Percentiles rank a stretch among this genome's conserved stretches.
Conservation (phyloP, 2,329 filamentous ascomycete genomes). For the Colletotrichum sidae region DNA sequence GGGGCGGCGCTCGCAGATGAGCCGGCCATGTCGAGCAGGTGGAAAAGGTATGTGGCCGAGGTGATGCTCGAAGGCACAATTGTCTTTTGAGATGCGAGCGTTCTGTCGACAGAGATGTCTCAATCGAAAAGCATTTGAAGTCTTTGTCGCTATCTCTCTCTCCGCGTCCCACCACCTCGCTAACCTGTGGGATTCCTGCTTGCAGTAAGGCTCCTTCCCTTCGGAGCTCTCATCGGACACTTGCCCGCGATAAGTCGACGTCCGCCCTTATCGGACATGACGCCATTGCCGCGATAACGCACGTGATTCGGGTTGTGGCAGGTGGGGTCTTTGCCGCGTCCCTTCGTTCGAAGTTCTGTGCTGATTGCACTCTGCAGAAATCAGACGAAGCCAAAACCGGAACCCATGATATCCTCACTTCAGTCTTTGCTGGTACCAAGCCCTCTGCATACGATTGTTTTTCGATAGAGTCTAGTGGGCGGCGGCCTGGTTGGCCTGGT, state of each 20-base stretch:
- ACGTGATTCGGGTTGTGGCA: slow-evolving; percentile 12
- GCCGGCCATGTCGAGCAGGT: slow-evolving; percentile 12
- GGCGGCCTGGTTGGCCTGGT: not conserved
- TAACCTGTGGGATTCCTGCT: slow-evolving; percentile 22
- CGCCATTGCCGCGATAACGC: slow-evolving; percentile 14
- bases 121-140: slow-evolving; percentile 1
- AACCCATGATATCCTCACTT: slow-evolving; percentile 4
- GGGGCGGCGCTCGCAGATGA: slow-evolving; percentile 18
- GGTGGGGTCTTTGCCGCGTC: no score
- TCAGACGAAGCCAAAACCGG: slow-evolving; percentile 1
- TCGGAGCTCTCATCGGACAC: slow-evolving; percentile 22
- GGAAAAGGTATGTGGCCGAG: not conserved
- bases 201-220: slow-evolving; percentile 21
- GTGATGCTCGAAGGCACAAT: not conserved
- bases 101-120: not conserved
- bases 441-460: not conserved
- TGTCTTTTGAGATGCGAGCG: not conserved
- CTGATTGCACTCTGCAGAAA: not conserved
- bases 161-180: slow-evolving; percentile 8
- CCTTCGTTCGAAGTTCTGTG: not conserved
- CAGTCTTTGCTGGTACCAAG: not conserved
- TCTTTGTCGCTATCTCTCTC: not conserved
- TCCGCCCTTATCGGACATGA: slow-evolving; percentile 13
- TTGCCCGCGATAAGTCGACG: slow-evolving; percentile 30
- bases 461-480: not conserved